phyloP scores from a whole-genome alignment of 2,329 filamentous ascomycete species.

The Fusarium nanum region DNA sequence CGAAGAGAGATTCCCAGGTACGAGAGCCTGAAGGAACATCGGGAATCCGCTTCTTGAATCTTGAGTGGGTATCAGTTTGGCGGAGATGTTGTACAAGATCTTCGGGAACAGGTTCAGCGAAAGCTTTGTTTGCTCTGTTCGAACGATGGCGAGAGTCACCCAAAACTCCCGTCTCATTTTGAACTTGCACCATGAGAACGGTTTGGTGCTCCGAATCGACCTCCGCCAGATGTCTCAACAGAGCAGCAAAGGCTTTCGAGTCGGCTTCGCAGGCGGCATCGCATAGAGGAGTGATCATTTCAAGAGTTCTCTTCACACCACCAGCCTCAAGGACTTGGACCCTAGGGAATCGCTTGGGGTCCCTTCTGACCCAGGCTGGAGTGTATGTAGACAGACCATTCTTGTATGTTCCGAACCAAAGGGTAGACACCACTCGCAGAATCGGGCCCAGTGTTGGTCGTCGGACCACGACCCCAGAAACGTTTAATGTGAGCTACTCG shows the following conservation, averaged over 20 bases:
- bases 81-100: constrained; percentile 45
- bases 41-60: constrained; percentile 47
- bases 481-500: background rate
- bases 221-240: constrained; percentile 52
- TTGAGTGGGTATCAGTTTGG: constrained; percentile 43
- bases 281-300: constrained; percentile 51
- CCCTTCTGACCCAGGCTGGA: constrained; percentile 52
- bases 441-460: too few relatives aligned
- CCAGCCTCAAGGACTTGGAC: constrained; percentile 50
- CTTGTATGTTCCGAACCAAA: constrained; percentile 56
- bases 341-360: constrained; percentile 52
- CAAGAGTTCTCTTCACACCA: constrained; percentile 48
- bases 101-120: constrained; percentile 50
- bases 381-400: constrained; percentile 54
- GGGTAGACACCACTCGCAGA: background rate
- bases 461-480: background rate
- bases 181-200: constrained; percentile 68
- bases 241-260: constrained; percentile 47
- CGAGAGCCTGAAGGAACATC: constrained; percentile 39
- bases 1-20: constrained; percentile 52
- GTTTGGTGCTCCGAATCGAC: constrained; percentile 60
- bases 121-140: constrained; percentile 55
- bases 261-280: constrained; percentile 49
- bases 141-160: constrained; percentile 64
- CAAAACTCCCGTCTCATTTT: constrained; percentile 65